Evolutionary conservation across 2,329 filamentous ascomycete genomes (phyloP).

Genomic region (Phoma sp.): DNA sequence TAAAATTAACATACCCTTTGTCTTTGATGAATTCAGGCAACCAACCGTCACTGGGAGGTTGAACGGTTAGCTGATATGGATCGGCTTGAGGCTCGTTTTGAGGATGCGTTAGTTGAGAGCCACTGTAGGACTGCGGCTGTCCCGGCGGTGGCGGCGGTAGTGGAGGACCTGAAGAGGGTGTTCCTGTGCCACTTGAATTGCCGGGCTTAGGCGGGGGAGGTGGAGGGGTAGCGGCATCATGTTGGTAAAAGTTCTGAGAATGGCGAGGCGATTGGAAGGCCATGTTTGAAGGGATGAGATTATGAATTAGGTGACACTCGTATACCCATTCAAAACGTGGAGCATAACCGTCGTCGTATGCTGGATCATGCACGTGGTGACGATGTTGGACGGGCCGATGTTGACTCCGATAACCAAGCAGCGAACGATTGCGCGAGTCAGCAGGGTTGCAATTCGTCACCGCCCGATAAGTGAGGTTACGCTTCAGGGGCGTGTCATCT

Average conservation of each 20-base stretch:
- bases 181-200: conserved; percentile 52
- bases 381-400: conserved; percentile 6
- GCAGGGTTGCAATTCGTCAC: not conserved
- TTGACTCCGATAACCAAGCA: not conserved
- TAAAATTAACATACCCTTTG: conserved; percentile 71
- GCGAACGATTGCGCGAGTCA: conserved; percentile 8
- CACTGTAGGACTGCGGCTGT: conserved; percentile 35
- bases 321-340: conserved; percentile 1
- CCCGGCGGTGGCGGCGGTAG: conserved; percentile 54
- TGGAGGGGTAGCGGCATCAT: conserved; percentile 56
- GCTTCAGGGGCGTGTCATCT: conserved; percentile 10
- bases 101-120: conserved; percentile 30
- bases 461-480: conserved; percentile 1
- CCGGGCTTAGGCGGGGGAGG: conserved; percentile 57
- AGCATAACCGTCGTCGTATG: not conserved
- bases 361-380: conserved; percentile 8
- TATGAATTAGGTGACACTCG: conserved; percentile 2
- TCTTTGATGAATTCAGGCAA: conserved; percentile 78
- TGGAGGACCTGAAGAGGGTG: conserved; percentile 53
- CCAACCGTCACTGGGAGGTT: conserved; percentile 70
- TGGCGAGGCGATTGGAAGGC: conserved; percentile 49
- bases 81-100: conserved; percentile 27
- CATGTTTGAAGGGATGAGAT: conserved; percentile 30
- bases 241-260: conserved; percentile 49
- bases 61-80: conserved; percentile 27